These are phyloP conservation scores for Ensete glaucum DNA, from an alignment of 176 grass and related monocot genomes.

Conservation along the genomic window DNA sequence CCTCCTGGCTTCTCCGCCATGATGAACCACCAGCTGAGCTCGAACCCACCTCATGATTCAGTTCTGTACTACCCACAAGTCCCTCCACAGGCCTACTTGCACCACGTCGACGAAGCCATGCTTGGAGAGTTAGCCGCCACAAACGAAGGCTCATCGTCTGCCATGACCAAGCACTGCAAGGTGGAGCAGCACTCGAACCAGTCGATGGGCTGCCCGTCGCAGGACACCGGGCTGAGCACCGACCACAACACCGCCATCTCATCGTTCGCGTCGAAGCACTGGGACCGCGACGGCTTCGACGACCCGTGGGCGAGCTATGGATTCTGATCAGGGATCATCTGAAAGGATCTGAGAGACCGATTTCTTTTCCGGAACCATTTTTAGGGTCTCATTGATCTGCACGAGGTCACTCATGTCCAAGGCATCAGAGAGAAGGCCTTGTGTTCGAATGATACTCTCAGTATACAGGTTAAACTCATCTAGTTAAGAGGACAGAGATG, in stretches of 20 bases:
- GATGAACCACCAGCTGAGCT: background rate
- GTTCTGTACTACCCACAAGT: background rate
- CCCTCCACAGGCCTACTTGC: constrained; percentile 2
- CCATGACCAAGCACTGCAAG: background rate
- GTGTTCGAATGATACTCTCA: background rate
- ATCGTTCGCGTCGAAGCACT: background rate
- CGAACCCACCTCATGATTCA: background rate
- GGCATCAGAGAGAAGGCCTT: background rate
- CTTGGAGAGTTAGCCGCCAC: background rate
- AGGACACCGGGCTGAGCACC: constrained; percentile 17
- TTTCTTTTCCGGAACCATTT: background rate
- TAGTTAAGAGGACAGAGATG: background rate
- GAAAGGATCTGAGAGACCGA: too few relatives aligned
- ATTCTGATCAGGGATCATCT: too few relatives aligned
- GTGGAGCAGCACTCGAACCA: constrained; percentile 19
- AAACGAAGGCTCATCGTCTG: background rate
- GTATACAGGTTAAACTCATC: background rate
- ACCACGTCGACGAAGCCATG: background rate
- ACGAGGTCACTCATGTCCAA: background rate
- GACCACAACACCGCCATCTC: constrained; percentile 28
- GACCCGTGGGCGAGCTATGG: background rate
- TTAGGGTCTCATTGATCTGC: background rate
- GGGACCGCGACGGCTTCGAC: constrained; percentile 7
- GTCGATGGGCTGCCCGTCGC: constrained; percentile 21
- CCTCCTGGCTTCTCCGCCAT: background rate